Conservation (phyloP, 306 rosid genomes). For the Hippophae rhamnoides region DNA sequence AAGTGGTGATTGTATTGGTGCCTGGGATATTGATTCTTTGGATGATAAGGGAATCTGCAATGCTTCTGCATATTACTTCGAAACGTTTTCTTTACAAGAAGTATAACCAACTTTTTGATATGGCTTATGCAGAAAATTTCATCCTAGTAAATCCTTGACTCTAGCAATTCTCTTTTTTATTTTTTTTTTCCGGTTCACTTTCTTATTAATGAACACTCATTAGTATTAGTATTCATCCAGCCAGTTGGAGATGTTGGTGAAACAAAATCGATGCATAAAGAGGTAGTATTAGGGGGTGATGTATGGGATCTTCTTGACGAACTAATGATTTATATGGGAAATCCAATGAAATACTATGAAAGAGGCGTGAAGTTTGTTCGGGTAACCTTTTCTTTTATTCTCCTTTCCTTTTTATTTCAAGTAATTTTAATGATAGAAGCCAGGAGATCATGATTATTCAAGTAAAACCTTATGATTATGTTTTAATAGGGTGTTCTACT, state of each 20-base stretch:
- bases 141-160: constrained; percentile 51
- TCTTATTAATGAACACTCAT: constrained; percentile 9
- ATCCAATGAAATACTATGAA: constrained; percentile 95
- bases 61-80: constrained; percentile 62
- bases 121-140: constrained; percentile 90
- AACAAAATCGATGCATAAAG: constrained; percentile 79
- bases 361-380: constrained; percentile 86
- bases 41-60: constrained; percentile 69
- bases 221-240: constrained; percentile 34
- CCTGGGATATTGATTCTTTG: constrained; percentile 86
- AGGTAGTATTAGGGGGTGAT: constrained; percentile 93
- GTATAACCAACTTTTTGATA: constrained; percentile 81
- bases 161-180: constrained; percentile 2
- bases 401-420: neutral
- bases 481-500: constrained; percentile 85
- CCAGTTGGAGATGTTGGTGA: constrained; percentile 80
- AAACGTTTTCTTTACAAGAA: constrained; percentile 78
- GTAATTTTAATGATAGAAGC: neutral
- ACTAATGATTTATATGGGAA: constrained; percentile 92
- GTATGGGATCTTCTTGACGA: constrained; percentile 99
- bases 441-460: constrained; percentile 12
- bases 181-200: constrained; percentile 5
- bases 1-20: constrained; percentile 62
- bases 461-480: constrained; percentile 14
- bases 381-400: constrained; percentile 36